Evolutionary conservation across 257 asterid species (phyloP), one percentile per base, ranked within the genome.

Genomic region (Solanum habrochaites): DNA sequence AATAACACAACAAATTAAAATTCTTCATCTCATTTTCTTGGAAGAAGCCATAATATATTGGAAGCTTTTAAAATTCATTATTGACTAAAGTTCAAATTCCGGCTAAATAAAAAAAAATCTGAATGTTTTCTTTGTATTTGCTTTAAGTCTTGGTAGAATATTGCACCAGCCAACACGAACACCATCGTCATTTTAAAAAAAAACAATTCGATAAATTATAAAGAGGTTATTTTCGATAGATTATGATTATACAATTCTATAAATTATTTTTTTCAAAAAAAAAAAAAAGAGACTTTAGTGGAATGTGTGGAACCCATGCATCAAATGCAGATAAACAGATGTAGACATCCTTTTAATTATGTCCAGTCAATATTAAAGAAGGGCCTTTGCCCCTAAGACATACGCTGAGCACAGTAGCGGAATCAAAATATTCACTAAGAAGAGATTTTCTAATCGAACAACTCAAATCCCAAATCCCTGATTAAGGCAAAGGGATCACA

Each of bases 21-120:
- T 37, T 42, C 70, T 86, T 47, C 83, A 56, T 10, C 84, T 88
- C 82, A 87, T 84, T 86, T 89, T 82, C 93, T 37, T 45, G 69
- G 92, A 91, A 89, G 64, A 83, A 85, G 72, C 69, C 42, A 39
- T 25, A 3, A 37, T 20, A 35, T 12, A 47, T 64, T 67, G 20
- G 35, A 42, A 32, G 10, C 39, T 1, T 11, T 3, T 20, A 20
- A 56, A 18, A 56, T 20, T 56, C 64, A 58, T 21, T 58, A 10
- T 21, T 58, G 13, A 62, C 37, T 13, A 2, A 0, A 67, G 39
- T 67, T 67, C 21, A 13, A 67, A 27, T 27, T 27, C 21, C 21
- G 21, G 21, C 39, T 12, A 67, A 27, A 27, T 2, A 67, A 21
- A 67, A 67, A 42, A 16, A 27, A 67, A 6, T 13, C 21, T 67